Base-by-base conservation (phyloP, 139 green algal species). In the Tetraselmis chui region DNA sequence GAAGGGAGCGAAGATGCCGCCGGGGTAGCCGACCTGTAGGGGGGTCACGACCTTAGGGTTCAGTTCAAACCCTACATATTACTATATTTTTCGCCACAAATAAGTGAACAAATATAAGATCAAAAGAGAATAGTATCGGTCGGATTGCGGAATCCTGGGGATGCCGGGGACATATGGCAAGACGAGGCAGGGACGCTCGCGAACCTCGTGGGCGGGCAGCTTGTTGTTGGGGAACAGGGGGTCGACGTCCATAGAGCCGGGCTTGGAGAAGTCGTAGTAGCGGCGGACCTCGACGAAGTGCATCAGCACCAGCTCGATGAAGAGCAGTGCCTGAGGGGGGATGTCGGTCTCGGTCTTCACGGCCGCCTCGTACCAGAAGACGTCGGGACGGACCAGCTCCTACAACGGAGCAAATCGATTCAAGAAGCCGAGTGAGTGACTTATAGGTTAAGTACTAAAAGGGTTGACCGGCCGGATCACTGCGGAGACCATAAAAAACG, bases 401-500 rank as follows among this genome's bases (percentile, higher is more conserved):
- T 92, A 87, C 25, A 87, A 87, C 26, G 1, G 59, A 58, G 23
- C 0, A 1, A 24, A 27, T 67, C 25, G 0, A 27, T 11, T 30
- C 58, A 74, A 84, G 18, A 28, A 1, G 1, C 0, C 27, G 2
- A n/a, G n/a, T n/a, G 23, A 32, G 5, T 26, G 80, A 0, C 11
- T n/a, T 18, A n/a, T 74, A 1, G 18, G 67, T 1, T 32, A 29
- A 1, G 31, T 26, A 75, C 30, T 23, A 18, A n/a, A 22, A 76
- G 1, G 32, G 29, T 79, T 24, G 59, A 89, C 77, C 2, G 98
- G 77, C 79, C 83, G 84, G 5, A 93, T 96, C 32, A 83, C 87
- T 45, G 92, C 86, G 22, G 96, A 96, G 82, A 97, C 96, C 24
- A 97, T n/a, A n/a, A n/a, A n/a, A n/a, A n/a, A n/a, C n/a, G n/a